phyloP scores from a whole-genome alignment of 2,329 filamentous ascomycete genomes.

The Penicillium aurantiogriseum region DNA sequence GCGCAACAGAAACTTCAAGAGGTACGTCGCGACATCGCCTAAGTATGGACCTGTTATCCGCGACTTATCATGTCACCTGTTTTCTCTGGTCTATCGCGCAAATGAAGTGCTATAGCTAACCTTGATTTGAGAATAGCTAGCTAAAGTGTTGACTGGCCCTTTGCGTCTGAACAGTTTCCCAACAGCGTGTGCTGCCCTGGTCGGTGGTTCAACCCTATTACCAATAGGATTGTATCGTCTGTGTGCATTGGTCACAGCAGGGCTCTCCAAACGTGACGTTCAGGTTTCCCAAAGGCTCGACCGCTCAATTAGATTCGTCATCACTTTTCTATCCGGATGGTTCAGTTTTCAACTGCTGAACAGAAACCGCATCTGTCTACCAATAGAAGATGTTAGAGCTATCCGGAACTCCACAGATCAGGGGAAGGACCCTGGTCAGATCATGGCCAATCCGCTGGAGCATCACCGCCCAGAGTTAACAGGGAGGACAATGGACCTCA shows the following conservation, averaged over 20 bases:
- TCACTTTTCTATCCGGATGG: conserved; percentile 51
- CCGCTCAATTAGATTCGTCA: conserved; percentile 42
- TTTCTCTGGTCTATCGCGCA: background rate
- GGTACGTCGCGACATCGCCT: conserved; percentile 28
- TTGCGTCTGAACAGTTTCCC: conserved; percentile 51
- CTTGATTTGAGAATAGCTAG: conserved; percentile 33
- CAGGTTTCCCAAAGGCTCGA: conserved; percentile 17
- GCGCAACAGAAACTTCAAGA: conserved; percentile 35
- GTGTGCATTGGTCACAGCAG: conserved; percentile 26
- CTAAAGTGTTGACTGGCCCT: conserved; percentile 39
- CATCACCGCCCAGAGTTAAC: conserved; percentile 47
- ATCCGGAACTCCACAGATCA: conserved; percentile 7
- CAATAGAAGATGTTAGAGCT: conserved; percentile 10
- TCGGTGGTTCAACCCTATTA: conserved; percentile 53
- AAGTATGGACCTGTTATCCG: background rate
- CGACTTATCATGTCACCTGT: conserved; percentile 8
- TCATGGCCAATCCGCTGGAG: conserved; percentile 9
- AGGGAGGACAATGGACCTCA: conserved; percentile 77
- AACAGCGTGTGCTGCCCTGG: conserved; percentile 52
- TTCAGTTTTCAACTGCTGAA: conserved; percentile 52
- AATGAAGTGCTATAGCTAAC: conserved; percentile 20
- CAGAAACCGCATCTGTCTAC: conserved; percentile 28
- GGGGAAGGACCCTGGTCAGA: conserved; percentile 2
- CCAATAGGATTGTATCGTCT: conserved; percentile 32
- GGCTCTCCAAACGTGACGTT: conserved; percentile 16